phyloP scores from a whole-genome alignment of 495 filamentous ascomycete genomes.

The Hypoxylon perforatum region DNA sequence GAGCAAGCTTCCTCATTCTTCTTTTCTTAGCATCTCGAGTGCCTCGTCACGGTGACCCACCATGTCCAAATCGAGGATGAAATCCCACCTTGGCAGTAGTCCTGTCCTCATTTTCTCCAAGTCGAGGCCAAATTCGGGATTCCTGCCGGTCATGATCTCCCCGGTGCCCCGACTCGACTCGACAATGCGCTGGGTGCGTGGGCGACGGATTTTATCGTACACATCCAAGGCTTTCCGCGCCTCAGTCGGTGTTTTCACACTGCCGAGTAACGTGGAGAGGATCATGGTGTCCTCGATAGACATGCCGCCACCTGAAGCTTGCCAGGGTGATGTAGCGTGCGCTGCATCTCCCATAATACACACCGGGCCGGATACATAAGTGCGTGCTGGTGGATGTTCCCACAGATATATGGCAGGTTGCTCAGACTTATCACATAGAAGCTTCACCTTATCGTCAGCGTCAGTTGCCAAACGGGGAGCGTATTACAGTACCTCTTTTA shows the following conservation, averaged over 20 bases:
- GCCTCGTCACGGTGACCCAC: neutral
- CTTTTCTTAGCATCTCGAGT: too few species aligned
- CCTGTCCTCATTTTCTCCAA: conserved; percentile 2
- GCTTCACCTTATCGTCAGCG: neutral
- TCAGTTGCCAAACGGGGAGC: neutral
- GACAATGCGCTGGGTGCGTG: conserved; percentile 39
- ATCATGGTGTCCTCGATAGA: conserved; percentile 53
- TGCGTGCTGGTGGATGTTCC: conserved; percentile 29
- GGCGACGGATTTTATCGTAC: conserved; percentile 35
- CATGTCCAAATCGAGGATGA: conserved; percentile 34
- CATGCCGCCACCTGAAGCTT: conserved; percentile 51
- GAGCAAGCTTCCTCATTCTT: too few species aligned
- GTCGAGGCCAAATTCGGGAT: conserved; percentile 13
- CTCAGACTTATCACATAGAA: conserved; percentile 26
- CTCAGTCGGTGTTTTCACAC: conserved; percentile 27
- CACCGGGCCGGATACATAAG: conserved; percentile 35
- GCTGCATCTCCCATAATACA: conserved; percentile 57
- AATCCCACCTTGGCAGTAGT: conserved; percentile 32
- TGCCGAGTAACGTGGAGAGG: conserved; percentile 42
- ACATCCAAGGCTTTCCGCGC: conserved; percentile 32
- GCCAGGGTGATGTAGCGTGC: conserved; percentile 52
- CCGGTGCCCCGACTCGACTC: conserved; percentile 47
- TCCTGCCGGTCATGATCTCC: conserved; percentile 10
- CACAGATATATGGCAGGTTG: conserved; percentile 17
- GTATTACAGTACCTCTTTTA: conserved; percentile 18